Evolutionary conservation across 2,329 filamentous ascomycete species (phyloP), one percentile per base, ranked within the genome.

Genomic region (Verticillium tricorpus): DNA sequence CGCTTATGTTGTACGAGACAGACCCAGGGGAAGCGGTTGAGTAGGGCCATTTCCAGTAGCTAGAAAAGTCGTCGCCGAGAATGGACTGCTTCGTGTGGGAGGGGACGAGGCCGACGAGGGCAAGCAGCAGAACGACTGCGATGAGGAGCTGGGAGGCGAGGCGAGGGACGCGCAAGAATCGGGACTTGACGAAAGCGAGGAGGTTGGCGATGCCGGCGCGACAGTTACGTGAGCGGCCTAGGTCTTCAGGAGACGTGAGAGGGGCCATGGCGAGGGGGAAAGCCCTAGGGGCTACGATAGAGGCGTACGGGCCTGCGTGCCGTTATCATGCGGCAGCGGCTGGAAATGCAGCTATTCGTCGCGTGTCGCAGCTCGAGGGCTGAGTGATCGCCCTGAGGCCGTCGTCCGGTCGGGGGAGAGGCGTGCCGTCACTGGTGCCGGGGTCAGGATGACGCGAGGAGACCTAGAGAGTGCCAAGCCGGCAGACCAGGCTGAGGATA

Each of bases 141-240:
- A 67, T 66, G 14, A 61, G 54, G 50, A 70, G 52, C 39, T 72
- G 71, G 37, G 75, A 59, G 2, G 76, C 32, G 6, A 73, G 63
- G 11, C 73, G 71, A 2, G 72, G 65, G 7, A 72, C 69, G 50
- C 74, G 77, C 65, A 76, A 77, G 64, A 78, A 74, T 60, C 72
- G 78, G 40, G 76, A 75, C 25, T 78, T 78, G 68, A 77, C 71
- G 58, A 78, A 73, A 67, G 76, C 70, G 25, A 76, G 69, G 37
- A 78, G 69, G 58, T 72, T 72, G 34, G 19, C 45, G 19, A 50
- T 22, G 45, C 45, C n/a, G n/a, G 45, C 45, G 66, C 69, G 58
- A 67, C 61, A 17, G 64, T 67, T 22, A 11, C n/a, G 45, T n/a
- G 45, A 22, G n/a, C 9, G 9, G n/a, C n/a, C 19, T 50, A 6